Conservation (phyloP, 1,284 basidiomycete genomes). For the Microbotryum violaceum region DNA sequence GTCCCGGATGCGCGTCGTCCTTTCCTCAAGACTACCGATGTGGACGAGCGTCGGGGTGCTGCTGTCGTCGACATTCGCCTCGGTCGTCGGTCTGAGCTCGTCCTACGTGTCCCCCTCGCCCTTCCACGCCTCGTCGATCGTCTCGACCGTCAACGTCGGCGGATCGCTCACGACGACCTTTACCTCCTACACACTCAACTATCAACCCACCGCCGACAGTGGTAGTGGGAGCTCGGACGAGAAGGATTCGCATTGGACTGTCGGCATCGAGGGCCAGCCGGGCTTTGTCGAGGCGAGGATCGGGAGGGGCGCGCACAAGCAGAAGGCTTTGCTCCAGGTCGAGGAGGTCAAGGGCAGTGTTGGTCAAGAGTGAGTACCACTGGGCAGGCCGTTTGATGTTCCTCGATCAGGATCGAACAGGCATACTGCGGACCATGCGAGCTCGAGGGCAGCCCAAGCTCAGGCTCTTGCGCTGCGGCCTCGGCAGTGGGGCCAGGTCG, state of each 20-base stretch:
- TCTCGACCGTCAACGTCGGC: constrained; percentile 76
- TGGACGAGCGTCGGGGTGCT: too few relatives aligned
- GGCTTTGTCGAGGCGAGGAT: constrained; percentile 52
- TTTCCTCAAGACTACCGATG: too few relatives aligned
- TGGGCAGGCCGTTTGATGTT: neutral
- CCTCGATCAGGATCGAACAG: neutral
- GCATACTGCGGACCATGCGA: too few relatives aligned
- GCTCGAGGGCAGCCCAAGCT: neutral
- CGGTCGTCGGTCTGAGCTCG: too few relatives aligned
- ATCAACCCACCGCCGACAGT: constrained; percentile 38
- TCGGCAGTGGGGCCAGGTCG: too few relatives aligned
- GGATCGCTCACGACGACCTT: constrained; percentile 75
- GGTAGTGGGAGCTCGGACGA: constrained; percentile 54
- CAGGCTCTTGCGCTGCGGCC: too few relatives aligned
- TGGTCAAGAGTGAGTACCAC: neutral
- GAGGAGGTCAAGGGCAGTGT: constrained; percentile 5
- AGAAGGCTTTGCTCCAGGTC: constrained; percentile 43
- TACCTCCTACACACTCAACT: constrained; percentile 76
- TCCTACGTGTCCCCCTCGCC: constrained; percentile 37
- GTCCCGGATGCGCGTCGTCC: too few relatives aligned
- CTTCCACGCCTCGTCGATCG: constrained; percentile 78
- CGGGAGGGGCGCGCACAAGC: constrained; percentile 46
- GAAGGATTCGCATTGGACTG: constrained; percentile 60
- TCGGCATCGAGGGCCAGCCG: constrained; percentile 66
- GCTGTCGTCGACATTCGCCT: too few relatives aligned